Evolutionary conservation across 2,329 filamentous ascomycete genomes (phyloP).

Genomic region (Clarireedia paspali): DNA sequence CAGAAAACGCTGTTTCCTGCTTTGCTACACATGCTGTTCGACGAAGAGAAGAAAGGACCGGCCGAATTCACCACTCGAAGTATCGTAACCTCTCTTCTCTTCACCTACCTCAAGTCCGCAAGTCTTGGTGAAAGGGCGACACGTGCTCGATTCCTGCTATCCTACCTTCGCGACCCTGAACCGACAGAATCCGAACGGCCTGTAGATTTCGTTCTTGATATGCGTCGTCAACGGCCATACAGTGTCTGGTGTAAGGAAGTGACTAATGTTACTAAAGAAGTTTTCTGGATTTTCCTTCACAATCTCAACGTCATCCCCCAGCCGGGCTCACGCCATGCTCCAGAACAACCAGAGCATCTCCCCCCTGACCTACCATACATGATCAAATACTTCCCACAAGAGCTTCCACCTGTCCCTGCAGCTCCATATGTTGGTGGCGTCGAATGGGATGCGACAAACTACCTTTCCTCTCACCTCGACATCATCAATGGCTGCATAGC

Average conservation of each 20-base stretch:
- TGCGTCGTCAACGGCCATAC: conserved; percentile 81
- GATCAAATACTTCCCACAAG: conserved; percentile 69
- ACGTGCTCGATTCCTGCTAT: conserved; percentile 66
- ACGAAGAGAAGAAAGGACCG: conserved; percentile 95
- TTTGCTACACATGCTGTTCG: conserved; percentile 81
- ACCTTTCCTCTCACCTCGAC: conserved; percentile 85
- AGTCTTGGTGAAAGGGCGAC: conserved; percentile 51
- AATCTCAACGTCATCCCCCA: conserved; percentile 80
- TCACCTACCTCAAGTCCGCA: conserved; percentile 75
- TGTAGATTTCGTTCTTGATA: conserved; percentile 79
- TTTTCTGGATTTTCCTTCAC: conserved; percentile 98
- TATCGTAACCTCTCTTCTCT: conserved; percentile 82
- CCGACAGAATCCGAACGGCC: conserved; percentile 69
- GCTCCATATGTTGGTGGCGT: conserved; percentile 95
- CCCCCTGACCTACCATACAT: conserved; percentile 51
- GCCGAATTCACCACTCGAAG: conserved; percentile 92
- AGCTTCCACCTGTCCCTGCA: conserved; percentile 82
- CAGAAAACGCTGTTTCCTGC: conserved; percentile 78
- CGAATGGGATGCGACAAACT: conserved; percentile 98
- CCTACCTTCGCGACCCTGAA: conserved; percentile 72
- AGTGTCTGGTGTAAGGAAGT: conserved; percentile 92
- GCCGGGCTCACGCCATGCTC: conserved; percentile 33
- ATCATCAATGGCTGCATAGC: conserved; percentile 86
- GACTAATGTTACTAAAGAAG: conserved; percentile 88
- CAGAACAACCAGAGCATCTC: conserved; percentile 15